Evolutionary conservation across 2,329 filamentous ascomycete genomes (phyloP), one percentile per base, ranked within the genome.

Genomic region (Colletotrichum sp.): DNA sequence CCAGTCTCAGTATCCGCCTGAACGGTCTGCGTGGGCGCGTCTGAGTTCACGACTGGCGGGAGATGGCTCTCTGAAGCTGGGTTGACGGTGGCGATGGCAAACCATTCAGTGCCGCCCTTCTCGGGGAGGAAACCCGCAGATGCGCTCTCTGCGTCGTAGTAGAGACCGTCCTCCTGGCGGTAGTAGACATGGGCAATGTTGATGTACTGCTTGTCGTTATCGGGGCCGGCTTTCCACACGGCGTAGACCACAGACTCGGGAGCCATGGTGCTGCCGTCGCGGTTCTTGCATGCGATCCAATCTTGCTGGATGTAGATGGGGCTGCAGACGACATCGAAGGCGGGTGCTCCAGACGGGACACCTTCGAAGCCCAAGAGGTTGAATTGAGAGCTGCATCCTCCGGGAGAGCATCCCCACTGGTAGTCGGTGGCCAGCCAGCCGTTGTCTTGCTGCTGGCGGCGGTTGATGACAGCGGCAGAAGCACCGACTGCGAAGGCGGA

Each of bases 281-380:
- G 72, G 16, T 65, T 69, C 38, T 43, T 71, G 78, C 81, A 82
- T n/a, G 76, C 55, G 3, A 77, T 26, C 78, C 78, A 81, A 32
- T 69, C 71, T 65, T 77, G 65, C 67, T 80, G 77, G 71, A 79
- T 77, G 74, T 78, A 79, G 43, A 81, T 68, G 34, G 79, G 77
- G 59, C 77, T 75, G 78, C 81, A 82, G 18, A 65, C 10, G 18
- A 80, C 81, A 32, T 78, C 66, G 78, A 82, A 82, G 28, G 71
- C 78, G 3, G 81, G 81, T 4, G 80, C 80, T 9, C 68, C 76
- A 14, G 43, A 5, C 5, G 73, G 62, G 78, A 81, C 81, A 52
- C 71, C 78, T 13, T 76, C 79, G 0, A 74, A 59, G 12, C 78
- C 79, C 56, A 59, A 71, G 56, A 82, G 71, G 64, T 78, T 78